These are phyloP conservation scores for Phyllosticta citrichinensis DNA, from an alignment of 2,329 filamentous ascomycete species.

Conservation along the genomic window DNA sequence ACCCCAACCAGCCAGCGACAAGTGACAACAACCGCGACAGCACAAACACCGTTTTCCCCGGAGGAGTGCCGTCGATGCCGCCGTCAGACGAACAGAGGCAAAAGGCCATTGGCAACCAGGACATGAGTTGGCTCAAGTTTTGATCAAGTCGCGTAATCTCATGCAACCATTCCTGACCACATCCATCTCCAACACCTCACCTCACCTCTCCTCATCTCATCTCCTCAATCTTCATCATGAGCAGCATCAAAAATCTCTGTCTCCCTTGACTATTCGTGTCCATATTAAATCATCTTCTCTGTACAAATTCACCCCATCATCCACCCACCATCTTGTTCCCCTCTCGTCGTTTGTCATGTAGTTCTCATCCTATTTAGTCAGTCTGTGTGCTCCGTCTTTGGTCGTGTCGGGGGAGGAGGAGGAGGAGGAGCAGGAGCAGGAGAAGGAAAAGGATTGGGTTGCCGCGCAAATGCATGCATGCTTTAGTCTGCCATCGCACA, in stretches of 20 bases:
- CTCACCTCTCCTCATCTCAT: neutral
- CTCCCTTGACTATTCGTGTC: neutral
- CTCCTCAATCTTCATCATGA: neutral
- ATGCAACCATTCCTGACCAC: neutral
- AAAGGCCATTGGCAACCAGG: constrained; percentile 31
- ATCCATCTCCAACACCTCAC: neutral
- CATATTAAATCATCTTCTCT: neutral
- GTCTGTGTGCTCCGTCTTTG: neutral
- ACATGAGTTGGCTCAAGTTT: constrained; percentile 76
- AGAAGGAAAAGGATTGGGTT: neutral
- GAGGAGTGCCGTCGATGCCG: constrained; percentile 19
- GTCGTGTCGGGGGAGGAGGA: neutral
- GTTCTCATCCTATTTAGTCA: constrained; percentile 3
- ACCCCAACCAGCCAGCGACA: constrained; percentile 10
- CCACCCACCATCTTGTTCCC: neutral
- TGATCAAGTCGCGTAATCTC: neutral
- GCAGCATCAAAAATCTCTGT: neutral
- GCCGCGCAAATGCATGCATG: neutral
- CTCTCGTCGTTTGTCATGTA: neutral
- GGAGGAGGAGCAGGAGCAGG: neutral
- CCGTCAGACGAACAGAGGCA: constrained; percentile 17
- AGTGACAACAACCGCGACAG: constrained; percentile 28
- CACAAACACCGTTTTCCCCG: constrained; percentile 27
- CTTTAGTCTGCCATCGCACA: constrained; percentile 1
- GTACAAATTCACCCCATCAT: neutral